These are phyloP conservation scores for Westerdykella sp. DNA, from an alignment of 2,329 filamentous ascomycete species.

Conservation along the genomic window DNA sequence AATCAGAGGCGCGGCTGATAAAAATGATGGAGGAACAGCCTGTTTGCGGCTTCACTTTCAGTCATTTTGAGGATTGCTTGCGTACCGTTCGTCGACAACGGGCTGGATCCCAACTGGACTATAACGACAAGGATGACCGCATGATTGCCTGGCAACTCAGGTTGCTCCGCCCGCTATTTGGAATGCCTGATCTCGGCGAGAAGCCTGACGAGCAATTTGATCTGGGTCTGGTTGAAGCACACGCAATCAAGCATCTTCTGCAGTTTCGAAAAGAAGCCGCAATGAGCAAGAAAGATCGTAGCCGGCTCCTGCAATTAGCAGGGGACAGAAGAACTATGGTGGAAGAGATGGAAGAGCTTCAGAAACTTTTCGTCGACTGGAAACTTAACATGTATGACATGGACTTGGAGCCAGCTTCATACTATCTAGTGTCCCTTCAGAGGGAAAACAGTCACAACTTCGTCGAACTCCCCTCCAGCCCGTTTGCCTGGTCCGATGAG, in stretches of 20 bases:
- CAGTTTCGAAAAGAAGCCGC: slow-evolving; percentile 21
- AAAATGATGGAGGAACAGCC: slow-evolving; percentile 16
- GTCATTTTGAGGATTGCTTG: slow-evolving; percentile 23
- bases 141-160: slow-evolving; percentile 20
- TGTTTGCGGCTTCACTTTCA: slow-evolving; percentile 15
- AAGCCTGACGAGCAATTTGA: slow-evolving; percentile 1
- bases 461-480: slow-evolving; percentile 10
- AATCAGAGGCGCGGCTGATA: slow-evolving; percentile 16
- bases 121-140: slow-evolving; percentile 7
- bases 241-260: slow-evolving; percentile 14
- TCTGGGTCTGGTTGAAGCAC: slow-evolving; percentile 14
- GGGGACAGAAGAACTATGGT: slow-evolving; percentile 17
- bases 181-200: slow-evolving; percentile 7
- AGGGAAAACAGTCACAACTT: too few species aligned
- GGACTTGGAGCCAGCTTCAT: background rate
- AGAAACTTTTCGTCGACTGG: slow-evolving; percentile 9
- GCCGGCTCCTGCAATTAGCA: slow-evolving; percentile 14
- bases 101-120: slow-evolving; percentile 11
- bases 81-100: slow-evolving; percentile 22
- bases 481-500: slow-evolving; percentile 21
- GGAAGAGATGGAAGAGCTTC: slow-evolving; percentile 5
- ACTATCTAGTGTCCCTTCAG: background rate
- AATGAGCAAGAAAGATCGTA: slow-evolving; percentile 10
- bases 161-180: slow-evolving; percentile 18
- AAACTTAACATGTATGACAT: slow-evolving; percentile 10